phyloP scores from a whole-genome alignment of 1,284 basidiomycete genomes.

The Mycosarcoma mackinlayi region DNA sequence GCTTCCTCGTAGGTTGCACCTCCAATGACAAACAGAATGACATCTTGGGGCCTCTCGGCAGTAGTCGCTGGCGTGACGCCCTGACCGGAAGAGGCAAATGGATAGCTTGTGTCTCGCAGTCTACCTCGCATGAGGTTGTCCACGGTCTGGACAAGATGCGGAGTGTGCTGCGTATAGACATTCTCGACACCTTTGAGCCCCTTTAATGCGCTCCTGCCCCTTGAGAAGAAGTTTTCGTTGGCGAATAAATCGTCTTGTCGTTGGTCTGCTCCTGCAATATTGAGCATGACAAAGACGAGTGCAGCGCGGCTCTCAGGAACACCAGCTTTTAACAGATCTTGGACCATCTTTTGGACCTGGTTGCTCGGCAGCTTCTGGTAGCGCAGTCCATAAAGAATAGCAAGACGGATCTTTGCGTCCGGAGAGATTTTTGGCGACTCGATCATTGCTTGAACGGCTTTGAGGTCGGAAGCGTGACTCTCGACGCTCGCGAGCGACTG shows the following conservation, averaged over 20 bases:
- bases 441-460: constrained; percentile 66
- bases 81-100: constrained; percentile 70
- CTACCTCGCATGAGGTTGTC: constrained; percentile 89
- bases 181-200: constrained; percentile 99
- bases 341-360: constrained; percentile 85
- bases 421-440: constrained; percentile 76
- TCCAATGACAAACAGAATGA: constrained; percentile 67
- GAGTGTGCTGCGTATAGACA: constrained; percentile 97
- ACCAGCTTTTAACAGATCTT: constrained; percentile 82
- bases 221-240: constrained; percentile 91
- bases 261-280: constrained; percentile 93
- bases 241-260: constrained; percentile 97
- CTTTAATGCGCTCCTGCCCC: constrained; percentile 93
- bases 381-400: constrained; percentile 92
- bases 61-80: neutral
- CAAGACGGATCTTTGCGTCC: constrained; percentile 87
- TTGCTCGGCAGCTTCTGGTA: constrained; percentile 91
- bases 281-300: constrained; percentile 92
- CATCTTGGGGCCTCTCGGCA: constrained; percentile 58
- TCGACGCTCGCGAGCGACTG: constrained; percentile 94
- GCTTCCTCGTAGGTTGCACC: constrained; percentile 67
- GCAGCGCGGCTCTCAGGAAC: constrained; percentile 84
- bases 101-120: constrained; percentile 87
- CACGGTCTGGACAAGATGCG: constrained; percentile 90
- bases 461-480: constrained; percentile 81